Evolutionary conservation across 2,329 filamentous ascomycete species (phyloP), one percentile per base, ranked within the genome.

Genomic region (Stenocarpella maydis): DNA sequence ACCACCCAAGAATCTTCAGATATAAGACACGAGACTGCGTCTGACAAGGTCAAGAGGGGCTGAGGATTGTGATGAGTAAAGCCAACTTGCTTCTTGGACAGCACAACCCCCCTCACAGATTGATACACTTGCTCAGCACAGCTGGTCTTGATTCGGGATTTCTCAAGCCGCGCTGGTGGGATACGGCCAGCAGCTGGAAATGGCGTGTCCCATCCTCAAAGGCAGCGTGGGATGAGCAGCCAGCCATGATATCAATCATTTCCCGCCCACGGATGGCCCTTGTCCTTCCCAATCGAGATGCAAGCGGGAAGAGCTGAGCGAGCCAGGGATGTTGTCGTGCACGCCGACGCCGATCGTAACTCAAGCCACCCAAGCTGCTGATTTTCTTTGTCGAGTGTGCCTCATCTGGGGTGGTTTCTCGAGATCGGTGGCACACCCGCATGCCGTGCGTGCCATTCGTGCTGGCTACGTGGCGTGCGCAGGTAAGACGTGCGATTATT

Each of bases 361-460:
- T 49, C 45, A 71, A 47, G 24, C 34, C 19, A n/a, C 15, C n/a
- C n/a, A 52, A 47, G 41, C 52, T 55, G 41, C 50, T 21, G 14
- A 8, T 24, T 24, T 19, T 50, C 31, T 39, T 67, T 26, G 50
- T 28, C 4, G 14, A 9, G 34, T 7, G 34, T 24, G 28, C 50
- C 21, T 58, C 41, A 21, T 49, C 41, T 49, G 50, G 34, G 34
- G 34, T 21, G n/a, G 21, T 3, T 3, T 21, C 6, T 50, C 31
- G 52, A 28, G 28, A 37, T 37, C 21, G 41, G 41, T 50, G 52
- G 50, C 39, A n/a, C 53, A 41, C 34, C 52, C 31, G 24, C 34
- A 67, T 67, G 65, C 37, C 34, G 43, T 67, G 52, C 34, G 43
- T 67, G 65, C 19, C 26, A 24, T 37, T 41, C n/a, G 41, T 58